Base-by-base conservation (phyloP, 106 monocot species). In the Dendrobium officinale region DNA sequence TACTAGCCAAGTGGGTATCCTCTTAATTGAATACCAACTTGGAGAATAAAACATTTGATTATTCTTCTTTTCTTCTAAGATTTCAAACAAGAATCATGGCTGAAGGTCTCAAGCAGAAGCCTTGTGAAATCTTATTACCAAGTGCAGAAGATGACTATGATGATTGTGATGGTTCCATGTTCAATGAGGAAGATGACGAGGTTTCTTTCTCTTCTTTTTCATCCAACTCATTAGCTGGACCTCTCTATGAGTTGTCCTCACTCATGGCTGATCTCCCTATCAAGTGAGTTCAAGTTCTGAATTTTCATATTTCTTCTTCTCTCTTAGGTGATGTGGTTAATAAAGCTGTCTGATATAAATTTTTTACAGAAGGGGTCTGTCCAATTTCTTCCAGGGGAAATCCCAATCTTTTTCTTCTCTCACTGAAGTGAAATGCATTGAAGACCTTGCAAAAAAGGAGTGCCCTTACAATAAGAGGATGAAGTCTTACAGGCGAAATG, bases 391-490 rank as follows among this genome's bases (percentile, higher is more conserved):
- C 27, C 42, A 88, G 44, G 90, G 90, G 51, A 88, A 85, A 67
- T 88, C 90, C 4, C 87, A 88, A 79, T 88, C 91, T 2, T 91
- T 84, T 77, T 51, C 84, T 67, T 91, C 83, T n/a, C 64, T 91
- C 17, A 73, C 82, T 10, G 77, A 86, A 47, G 86, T 78, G n/a
- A 82, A 77, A 44, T 77, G 82, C 80, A 44, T 84, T 19, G 84
- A 88, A 75, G 91, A 91, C 75, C 82, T 91, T 16, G 75, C 82
- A 0, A 91, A 91, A 77, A 86, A 84, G 59, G 80, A 82, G 33
- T 74, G 5, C 31, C 85, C 75, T 4, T 77, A 77, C 73, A 84
- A 76, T 20, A 90, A 80, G 78, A 85, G 67, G 42, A 84, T 82
- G 78, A 88, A 82, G 75, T n/a, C 58, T 48, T 10, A 77, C 77